Percentiles rank a stretch among this genome's conserved stretches.
Evolutionary conservation across 2,329 filamentous ascomycete genomes (phyloP).

Genomic region (Cladophialophora immunda): DNA sequence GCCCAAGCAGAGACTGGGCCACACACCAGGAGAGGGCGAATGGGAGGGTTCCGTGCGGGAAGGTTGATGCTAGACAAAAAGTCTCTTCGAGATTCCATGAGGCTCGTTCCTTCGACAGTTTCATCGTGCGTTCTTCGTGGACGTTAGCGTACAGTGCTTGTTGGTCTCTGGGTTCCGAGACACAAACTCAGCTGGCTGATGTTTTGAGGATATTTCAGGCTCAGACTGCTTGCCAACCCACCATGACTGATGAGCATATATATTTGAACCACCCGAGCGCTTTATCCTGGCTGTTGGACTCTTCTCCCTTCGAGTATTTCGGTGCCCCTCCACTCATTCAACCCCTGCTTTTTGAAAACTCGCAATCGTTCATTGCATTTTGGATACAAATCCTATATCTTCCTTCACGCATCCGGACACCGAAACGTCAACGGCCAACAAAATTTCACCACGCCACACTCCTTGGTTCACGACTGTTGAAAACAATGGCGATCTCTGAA

Average conservation of each 20-base stretch:
- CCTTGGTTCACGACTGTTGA: background rate
- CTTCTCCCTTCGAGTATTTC: background rate
- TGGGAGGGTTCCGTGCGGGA: background rate
- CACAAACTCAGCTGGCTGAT: too few relatives aligned
- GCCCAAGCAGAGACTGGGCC: background rate
- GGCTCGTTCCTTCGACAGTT: slow-evolving; percentile 1
- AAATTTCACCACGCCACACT: background rate
- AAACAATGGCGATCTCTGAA: background rate
- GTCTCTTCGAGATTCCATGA: background rate
- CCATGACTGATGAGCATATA: background rate
- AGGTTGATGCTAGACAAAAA: background rate
- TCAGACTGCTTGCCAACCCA: background rate
- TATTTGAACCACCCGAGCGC: too few relatives aligned
- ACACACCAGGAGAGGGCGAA: background rate
- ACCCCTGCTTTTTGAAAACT: background rate
- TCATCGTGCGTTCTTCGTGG: background rate
- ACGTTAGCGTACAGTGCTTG: background rate
- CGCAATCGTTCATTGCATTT: background rate
- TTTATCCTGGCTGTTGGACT: too few relatives aligned
- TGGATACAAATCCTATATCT: background rate
- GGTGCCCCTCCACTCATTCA: background rate
- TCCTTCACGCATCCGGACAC: too few relatives aligned
- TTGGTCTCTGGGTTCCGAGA: background rate
- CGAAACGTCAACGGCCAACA: too few relatives aligned
- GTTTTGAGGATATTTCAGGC: too few relatives aligned